phyloP scores from a whole-genome alignment of 1,284 basidiomycete genomes.

The Leccinum fallax region DNA sequence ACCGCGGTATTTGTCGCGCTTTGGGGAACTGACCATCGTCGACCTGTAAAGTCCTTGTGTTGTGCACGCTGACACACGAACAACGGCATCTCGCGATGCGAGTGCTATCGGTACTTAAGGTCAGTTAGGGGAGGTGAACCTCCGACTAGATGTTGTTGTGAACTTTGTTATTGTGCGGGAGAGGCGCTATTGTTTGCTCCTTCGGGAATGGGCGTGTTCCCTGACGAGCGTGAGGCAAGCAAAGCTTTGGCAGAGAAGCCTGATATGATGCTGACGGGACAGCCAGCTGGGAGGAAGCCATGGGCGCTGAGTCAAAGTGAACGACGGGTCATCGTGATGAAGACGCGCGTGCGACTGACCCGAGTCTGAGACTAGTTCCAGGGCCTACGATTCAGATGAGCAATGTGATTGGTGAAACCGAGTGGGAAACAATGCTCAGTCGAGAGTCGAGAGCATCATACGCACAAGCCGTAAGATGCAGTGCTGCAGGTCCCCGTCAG shows the following conservation, averaged over 20 bases:
- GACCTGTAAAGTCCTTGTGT: slow-evolving; percentile 59
- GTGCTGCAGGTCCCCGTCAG: no score
- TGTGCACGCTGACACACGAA: slow-evolving; percentile 60
- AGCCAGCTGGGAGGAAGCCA: neutral
- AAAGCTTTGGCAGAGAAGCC: neutral
- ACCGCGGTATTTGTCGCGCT: slow-evolving; percentile 4
- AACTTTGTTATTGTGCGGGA: slow-evolving; percentile 19
- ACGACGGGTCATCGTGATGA: slow-evolving; percentile 37
- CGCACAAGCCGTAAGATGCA: no score
- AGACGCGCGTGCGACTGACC: slow-evolving; percentile 58
- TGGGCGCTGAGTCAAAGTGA: slow-evolving; percentile 41
- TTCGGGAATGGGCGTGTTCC: slow-evolving; percentile 48
- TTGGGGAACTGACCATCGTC: slow-evolving; percentile 49
- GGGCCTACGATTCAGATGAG: no score
- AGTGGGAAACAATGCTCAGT: no score
- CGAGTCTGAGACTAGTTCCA: no score
- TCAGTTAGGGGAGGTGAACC: slow-evolving; percentile 17
- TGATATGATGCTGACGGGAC: neutral
- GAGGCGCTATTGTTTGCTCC: slow-evolving; percentile 62
- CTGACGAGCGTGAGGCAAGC: neutral
- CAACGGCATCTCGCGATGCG: slow-evolving; percentile 70
- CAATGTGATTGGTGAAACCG: no score
- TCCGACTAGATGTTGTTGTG: neutral
- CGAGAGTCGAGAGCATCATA: no score
- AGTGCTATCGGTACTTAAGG: slow-evolving; percentile 72